Conservation (phyloP, 2,329 filamentous ascomycete genomes). For the Calonectria montana region DNA sequence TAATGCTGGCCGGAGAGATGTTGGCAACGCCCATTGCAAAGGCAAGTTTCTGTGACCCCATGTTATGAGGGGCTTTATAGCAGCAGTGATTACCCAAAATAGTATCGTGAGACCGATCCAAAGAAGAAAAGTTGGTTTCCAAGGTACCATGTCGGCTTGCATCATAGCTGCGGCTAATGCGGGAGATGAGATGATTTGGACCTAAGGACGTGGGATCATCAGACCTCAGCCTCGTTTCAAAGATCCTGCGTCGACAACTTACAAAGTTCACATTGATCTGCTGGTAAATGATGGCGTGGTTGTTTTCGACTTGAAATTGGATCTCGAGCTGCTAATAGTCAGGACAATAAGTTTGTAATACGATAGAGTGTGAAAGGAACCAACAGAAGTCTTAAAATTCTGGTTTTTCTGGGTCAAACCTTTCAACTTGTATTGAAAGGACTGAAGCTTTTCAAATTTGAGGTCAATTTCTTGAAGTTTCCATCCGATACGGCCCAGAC, state of each 20-base stretch:
- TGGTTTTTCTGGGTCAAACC: not conserved
- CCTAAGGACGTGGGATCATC: not conserved
- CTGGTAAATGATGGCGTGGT: not conserved
- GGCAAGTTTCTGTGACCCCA: not conserved
- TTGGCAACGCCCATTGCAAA: not conserved
- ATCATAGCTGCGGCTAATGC: conserved; percentile 1
- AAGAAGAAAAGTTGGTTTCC: not conserved
- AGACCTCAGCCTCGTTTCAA: too few relatives aligned
- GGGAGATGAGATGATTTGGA: conserved; percentile 9
- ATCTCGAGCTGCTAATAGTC: not conserved
- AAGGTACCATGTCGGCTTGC: conserved; percentile 1
- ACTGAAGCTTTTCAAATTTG: not conserved
- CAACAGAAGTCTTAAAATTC: not conserved
- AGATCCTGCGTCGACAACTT: too few relatives aligned
- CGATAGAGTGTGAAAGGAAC: not conserved
- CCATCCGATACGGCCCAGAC: not conserved
- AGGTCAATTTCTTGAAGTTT: not conserved
- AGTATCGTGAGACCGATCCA: not conserved
- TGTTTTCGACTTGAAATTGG: not conserved
- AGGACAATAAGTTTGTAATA: not conserved
- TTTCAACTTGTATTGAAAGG: not conserved
- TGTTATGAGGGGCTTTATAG: not conserved
- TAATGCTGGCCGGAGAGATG: not conserved
- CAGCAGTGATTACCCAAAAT: not conserved
- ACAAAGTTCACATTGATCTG: conserved; percentile 5